Percentiles rank a stretch among this genome's conserved stretches.
These are phyloP conservation scores for Chamaecrista fasciculata DNA, from an alignment of 306 rosid genomes.

Conservation along the genomic window DNA sequence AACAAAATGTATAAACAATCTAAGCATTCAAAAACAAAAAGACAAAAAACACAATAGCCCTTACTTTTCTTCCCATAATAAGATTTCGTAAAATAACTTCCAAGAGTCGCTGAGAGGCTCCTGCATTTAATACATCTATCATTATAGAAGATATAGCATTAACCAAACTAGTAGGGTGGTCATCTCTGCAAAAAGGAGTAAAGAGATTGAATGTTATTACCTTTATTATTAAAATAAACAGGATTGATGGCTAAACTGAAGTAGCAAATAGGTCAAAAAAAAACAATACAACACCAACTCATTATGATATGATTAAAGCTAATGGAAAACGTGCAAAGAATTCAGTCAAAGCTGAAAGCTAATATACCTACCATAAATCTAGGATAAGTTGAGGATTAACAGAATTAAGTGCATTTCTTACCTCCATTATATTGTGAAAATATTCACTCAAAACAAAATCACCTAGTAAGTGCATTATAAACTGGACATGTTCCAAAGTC, in stretches of 20 bases:
- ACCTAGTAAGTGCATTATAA: not conserved
- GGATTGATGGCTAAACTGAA: slow-evolving; percentile 2
- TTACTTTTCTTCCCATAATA: slow-evolving; percentile 62
- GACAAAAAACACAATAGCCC: not conserved
- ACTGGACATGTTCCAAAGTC: not conserved
- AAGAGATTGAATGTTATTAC: slow-evolving; percentile 23
- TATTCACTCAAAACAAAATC: not conserved
- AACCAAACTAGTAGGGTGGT: slow-evolving; percentile 61
- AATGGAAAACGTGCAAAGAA: slow-evolving; percentile 13
- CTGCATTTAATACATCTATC: slow-evolving; percentile 46
- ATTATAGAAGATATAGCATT: slow-evolving; percentile 65
- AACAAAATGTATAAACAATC: not conserved
- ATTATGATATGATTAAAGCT: slow-evolving; percentile 15
- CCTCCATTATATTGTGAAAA: not conserved
- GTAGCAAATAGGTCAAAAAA: not conserved
- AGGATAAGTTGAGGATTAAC: slow-evolving; percentile 19
- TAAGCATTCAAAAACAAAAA: not conserved
- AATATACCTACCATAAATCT: slow-evolving; percentile 5
- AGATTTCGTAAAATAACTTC: slow-evolving; percentile 75
- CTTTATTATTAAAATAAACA: slow-evolving; percentile 22
- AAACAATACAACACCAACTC: not conserved
- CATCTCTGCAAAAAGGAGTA: slow-evolving; percentile 46
- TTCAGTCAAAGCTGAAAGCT: not conserved
- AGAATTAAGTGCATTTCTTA: slow-evolving; percentile 3
- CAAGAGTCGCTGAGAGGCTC: slow-evolving; percentile 69